A percentile compares a stretch with the other conserved stretches of the same genome.
Evolutionary conservation across 2,329 filamentous ascomycete genomes (phyloP).

Genomic region (Clonostachys rosea): DNA sequence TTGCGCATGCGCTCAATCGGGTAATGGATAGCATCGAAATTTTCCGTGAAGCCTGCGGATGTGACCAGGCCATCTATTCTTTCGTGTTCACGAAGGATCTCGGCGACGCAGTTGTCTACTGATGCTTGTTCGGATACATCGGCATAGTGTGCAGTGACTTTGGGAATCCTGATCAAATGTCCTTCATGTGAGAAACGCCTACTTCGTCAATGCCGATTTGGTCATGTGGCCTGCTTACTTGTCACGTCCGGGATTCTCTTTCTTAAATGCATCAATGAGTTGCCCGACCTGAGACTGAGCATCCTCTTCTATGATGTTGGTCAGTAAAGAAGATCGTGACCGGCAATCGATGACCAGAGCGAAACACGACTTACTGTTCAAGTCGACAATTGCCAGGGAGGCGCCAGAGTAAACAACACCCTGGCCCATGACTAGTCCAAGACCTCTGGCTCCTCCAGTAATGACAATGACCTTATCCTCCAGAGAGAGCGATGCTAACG

Average conservation of each 20-base stretch:
- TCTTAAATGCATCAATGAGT: slow-evolving; percentile 70
- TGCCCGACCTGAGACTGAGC: slow-evolving; percentile 71
- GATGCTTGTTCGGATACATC: slow-evolving; percentile 80
- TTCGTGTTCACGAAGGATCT: slow-evolving; percentile 56
- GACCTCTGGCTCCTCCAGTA: slow-evolving; percentile 83
- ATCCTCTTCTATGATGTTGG: slow-evolving; percentile 64
- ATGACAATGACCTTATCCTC: slow-evolving; percentile 80
- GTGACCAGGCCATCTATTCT: slow-evolving; percentile 91
- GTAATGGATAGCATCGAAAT: slow-evolving; percentile 88
- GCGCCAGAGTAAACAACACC: slow-evolving; percentile 84
- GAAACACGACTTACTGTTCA: slow-evolving; percentile 66
- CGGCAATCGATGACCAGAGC: too few relatives aligned
- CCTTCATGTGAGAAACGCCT: not conserved
- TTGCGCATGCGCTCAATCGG: slow-evolving; percentile 88
- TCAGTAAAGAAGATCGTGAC: too few relatives aligned
- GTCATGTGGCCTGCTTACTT: slow-evolving; percentile 37
- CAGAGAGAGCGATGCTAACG: slow-evolving; percentile 79
- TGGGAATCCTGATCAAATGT: slow-evolving; percentile 55
- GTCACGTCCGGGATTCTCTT: slow-evolving; percentile 72
- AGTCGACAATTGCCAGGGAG: slow-evolving; percentile 85
- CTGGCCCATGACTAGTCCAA: slow-evolving; percentile 91
- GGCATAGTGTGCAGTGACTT: slow-evolving; percentile 83
- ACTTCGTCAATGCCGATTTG: not conserved
- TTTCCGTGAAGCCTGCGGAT: slow-evolving; percentile 95
- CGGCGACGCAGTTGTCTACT: slow-evolving; percentile 68